Base-by-base conservation (phyloP, 768 basidiomycete species). In the Russula brevipes region DNA sequence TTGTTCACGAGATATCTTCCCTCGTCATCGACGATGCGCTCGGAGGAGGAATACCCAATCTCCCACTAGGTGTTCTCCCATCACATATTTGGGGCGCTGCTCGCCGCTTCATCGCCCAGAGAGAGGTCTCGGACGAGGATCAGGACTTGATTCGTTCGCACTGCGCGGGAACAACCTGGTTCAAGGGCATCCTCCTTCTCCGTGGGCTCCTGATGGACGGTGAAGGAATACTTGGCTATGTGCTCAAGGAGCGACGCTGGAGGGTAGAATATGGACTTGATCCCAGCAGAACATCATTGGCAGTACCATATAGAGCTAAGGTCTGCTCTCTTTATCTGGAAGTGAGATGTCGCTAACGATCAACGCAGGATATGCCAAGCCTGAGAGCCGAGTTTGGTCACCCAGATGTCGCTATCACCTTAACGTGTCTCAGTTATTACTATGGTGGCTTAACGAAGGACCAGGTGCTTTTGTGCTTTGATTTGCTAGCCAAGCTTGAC, bases 231-330 rank as follows among this genome's bases (percentile, higher is more conserved):
- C 70, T 84, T 1, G 44, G 70, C 2, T 76, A 77, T 52, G 69
- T 70, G 0, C 69, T 84, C 0, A 69, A 68, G 36, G 72, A 76
- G n/a, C 74, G 72, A 51, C 75, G 80, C 11, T 83, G 81, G 80
- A 69, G 82, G 36, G 82, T 83, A 0, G 78, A 83, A 47, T 84
- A 80, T 64, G 82, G 82, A 1, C 75, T 81, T 5, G 78, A 79
- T 52, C 67, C 66, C 2, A 63, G 51, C 7, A 76, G 82, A 3
- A 76, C 80, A 1, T 70, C 78, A 64, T 74, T 83, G 1, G 81
- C 82, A 1, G 81, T 83, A 0, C 82, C 82, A 0, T 83, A 80
- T 60, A 73, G 77, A 19, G 82, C 82, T 0, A 83, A 71, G 64
- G 63, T 64, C 19, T 9, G 51, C 11, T 24, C 2, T 24, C 19